Base-by-base conservation (phyloP, 495 filamentous ascomycete genomes). In the Neurospora sublineolata region DNA sequence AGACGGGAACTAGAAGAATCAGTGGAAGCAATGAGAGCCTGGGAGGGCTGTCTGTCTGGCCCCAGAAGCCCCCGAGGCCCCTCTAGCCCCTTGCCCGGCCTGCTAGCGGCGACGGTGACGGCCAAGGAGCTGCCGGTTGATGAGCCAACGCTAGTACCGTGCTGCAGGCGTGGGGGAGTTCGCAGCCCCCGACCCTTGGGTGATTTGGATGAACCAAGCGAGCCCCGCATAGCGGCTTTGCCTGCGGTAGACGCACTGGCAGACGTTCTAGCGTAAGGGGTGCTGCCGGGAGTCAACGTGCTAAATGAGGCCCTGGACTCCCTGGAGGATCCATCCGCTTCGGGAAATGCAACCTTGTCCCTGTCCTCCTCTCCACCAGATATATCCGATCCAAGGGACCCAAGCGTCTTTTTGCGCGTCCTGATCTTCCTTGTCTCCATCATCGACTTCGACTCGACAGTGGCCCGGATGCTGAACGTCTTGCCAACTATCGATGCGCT, bases 401-500 rank as follows among this genome's bases (percentile, higher is more conserved):
- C 70, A 46, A 73, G 71, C 20, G 74, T 72, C 75, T 79, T 82
- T 71, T 83, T 84, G 67, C 78, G 76, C 72, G 80, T 42, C 70
- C 76, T 64, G 75, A 72, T 23, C 74, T 71, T 46, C 33, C 69
- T 33, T 36, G 23, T 64, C 52, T 64, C 52, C 52, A 64, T 64
- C 52, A 64, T 64, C 7, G 52, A 33, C 71, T 73, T 76, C 77
- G 76, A 76, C 41, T 60, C 42, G 67, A 37, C 73, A 52, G 72
- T 75, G 20, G 79, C 76, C 37, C 79, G 77, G 39, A 83, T 72
- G 74, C 82, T 81, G 68, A 84, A 81, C 39, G 78, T 78, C 72
- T 79, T 81, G 33, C 77, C 76, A 18, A 84, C 76, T 58, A 75
- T 77, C 52, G 14, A 33, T 18, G 46, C 46, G 46, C 46, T 7